phyloP scores from a whole-genome alignment of 192 early-diverging fungal genomes.

The Entomortierella chlamydospora region DNA sequence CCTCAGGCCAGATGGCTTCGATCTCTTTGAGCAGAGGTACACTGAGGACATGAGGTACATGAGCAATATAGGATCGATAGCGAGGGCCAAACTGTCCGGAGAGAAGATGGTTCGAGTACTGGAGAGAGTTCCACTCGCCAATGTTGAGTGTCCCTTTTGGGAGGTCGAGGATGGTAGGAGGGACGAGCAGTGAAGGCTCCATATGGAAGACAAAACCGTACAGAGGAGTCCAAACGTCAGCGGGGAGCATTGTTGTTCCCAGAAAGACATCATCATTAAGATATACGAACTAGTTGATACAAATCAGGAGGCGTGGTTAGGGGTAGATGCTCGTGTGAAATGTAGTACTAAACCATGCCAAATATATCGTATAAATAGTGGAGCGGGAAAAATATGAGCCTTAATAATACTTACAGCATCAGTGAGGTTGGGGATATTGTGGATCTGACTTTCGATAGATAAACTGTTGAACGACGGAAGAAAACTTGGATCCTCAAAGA shows the following conservation, averaged over 20 bases:
- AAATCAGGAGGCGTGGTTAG: too few relatives aligned
- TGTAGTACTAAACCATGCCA: too few relatives aligned
- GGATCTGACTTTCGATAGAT: conserved; percentile 54
- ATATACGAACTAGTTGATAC: conserved; percentile 40
- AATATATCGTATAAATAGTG: too few relatives aligned
- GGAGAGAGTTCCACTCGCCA: conserved; percentile 52
- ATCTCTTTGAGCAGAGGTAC: conserved; percentile 48
- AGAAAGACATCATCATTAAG: conserved; percentile 58
- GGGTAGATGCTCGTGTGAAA: too few relatives aligned
- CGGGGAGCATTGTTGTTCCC: neutral
- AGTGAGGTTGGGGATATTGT: conserved; percentile 34
- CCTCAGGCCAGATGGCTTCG: conserved; percentile 39
- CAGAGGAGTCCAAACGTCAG: conserved; percentile 53
- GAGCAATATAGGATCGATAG: conserved; percentile 41
- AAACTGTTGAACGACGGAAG: conserved; percentile 56
- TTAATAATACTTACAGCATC: conserved; percentile 39
- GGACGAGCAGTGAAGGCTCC: conserved; percentile 42
- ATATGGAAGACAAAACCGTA: conserved; percentile 54
- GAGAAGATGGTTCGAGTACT: conserved; percentile 46
- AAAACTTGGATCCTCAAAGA: conserved; percentile 22
- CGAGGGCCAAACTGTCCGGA: conserved; percentile 52
- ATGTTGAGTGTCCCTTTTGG: conserved; percentile 1
- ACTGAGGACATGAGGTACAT: conserved; percentile 47
- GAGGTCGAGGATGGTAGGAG: conserved; percentile 10
- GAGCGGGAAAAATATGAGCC: too few relatives aligned